Conservation (phyloP, 805 yeast species). For the Metschnikowia arizonensis region DNA sequence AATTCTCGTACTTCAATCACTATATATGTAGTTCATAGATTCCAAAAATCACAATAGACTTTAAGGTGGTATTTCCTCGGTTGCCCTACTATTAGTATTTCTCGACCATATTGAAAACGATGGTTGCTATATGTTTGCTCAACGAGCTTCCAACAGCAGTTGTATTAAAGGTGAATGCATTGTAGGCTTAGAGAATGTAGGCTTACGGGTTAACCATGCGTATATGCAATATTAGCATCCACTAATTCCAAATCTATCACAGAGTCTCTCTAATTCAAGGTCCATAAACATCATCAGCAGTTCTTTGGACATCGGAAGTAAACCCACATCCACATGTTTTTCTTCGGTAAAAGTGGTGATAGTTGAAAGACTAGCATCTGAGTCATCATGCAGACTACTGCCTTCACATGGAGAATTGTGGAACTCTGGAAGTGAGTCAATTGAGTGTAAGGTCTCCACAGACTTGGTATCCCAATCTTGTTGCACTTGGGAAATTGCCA, state of each 20-base stretch:
- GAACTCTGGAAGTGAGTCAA: constrained; percentile 13
- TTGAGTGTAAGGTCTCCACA: constrained; percentile 13
- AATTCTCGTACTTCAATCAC: too few relatives aligned
- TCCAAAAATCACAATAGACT: too few relatives aligned
- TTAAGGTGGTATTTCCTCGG: too few relatives aligned
- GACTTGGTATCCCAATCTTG: constrained; percentile 3
- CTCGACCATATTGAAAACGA: too few relatives aligned
- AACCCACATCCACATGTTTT: constrained; percentile 5
- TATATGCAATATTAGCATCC: background rate
- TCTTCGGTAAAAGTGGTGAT: constrained; percentile 23
- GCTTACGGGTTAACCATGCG: too few relatives aligned
- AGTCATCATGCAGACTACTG: constrained; percentile 21
- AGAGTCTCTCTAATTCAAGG: constrained; percentile 13
- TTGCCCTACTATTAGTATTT: too few relatives aligned
- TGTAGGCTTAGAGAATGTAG: too few relatives aligned
- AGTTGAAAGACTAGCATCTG: constrained; percentile 29
- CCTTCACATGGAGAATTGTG: constrained; percentile 10
- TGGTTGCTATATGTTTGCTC: too few relatives aligned
- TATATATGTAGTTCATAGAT: too few relatives aligned
- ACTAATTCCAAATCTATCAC: constrained; percentile 9
- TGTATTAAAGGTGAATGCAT: too few relatives aligned
- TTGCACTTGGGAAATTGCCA: background rate
- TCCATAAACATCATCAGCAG: constrained; percentile 14
- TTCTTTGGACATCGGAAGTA: constrained; percentile 8
- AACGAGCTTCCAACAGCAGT: too few relatives aligned